Conservation (phyloP, 2,329 filamentous ascomycete species). For the Aspergillus viridinutans region DNA sequence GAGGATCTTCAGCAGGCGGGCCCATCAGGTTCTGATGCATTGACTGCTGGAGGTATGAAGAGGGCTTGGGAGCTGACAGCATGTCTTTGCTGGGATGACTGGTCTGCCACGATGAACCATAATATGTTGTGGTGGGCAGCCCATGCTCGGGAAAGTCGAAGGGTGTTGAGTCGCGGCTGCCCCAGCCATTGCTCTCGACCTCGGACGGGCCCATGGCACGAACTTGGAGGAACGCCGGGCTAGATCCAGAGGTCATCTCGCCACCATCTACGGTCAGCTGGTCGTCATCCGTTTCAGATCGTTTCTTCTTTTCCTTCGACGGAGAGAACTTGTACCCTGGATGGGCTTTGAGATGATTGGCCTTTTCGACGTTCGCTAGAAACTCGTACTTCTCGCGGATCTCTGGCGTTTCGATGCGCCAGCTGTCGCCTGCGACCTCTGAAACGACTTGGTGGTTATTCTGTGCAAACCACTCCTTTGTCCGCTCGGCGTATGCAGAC, state of each 20-base stretch:
- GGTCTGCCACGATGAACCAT: conserved; percentile 49
- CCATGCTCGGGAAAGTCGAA: conserved; percentile 25
- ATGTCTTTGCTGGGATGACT: conserved; percentile 49
- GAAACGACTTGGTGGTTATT: conserved; percentile 96
- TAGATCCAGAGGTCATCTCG: conserved; percentile 14
- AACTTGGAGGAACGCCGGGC: conserved; percentile 18
- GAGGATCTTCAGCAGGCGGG: conserved; percentile 41
- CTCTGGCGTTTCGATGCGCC: conserved; percentile 72
- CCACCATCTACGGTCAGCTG: conserved; percentile 32
- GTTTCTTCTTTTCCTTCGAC: conserved; percentile 54
- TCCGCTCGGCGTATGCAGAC: conserved; percentile 82
- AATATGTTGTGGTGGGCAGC: conserved; percentile 23
- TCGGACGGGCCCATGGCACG: conserved; percentile 26
- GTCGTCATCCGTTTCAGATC: conserved; percentile 40
- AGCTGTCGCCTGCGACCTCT: conserved; percentile 77
- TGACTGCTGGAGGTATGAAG: conserved; percentile 51
- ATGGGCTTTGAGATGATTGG: conserved; percentile 79
- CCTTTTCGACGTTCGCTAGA: conserved; percentile 73
- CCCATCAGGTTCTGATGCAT: conserved; percentile 40
- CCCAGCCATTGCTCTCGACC: conserved; percentile 21
- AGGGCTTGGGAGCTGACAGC: conserved; percentile 43
- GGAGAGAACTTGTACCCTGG: conserved; percentile 94
- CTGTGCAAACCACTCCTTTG: conserved; percentile 73
- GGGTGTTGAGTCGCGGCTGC: conserved; percentile 34
- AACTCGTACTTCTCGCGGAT: conserved; percentile 72